Evolutionary conservation across 1,139 yeast species (phyloP), one percentile per base, ranked within the genome.

Genomic region (Eremothecium coryli): DNA sequence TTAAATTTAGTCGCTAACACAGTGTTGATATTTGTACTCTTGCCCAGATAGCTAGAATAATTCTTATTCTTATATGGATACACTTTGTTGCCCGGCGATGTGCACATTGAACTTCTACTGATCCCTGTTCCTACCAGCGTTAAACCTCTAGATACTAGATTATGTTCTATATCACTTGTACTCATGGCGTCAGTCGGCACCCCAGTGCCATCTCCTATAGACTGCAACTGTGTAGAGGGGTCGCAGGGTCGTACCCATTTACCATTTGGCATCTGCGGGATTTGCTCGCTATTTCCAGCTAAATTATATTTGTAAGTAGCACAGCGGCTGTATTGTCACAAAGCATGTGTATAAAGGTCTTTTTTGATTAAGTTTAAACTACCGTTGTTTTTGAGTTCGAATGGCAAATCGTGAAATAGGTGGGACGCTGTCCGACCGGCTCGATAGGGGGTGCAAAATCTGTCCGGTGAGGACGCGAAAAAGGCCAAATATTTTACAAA

Each of bases 1-100:
- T 33, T 24, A 14, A 27, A 33, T 25, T 25, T 20, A 8, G 22
- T 20, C 7, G 22, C 22, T 10, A 20, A 20, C 7, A 20, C 22
- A 8, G 22, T 20, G 22, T 10, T 20, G 22, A 20, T 10, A 20
- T 20, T 20, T 10, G 10, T 10, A 20, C 9, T 20, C 7, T 20
- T 7, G 22, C 10, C 9, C 22, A 7, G 22, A 20, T 20, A 7
- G 9, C 22, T 20, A 20, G 10, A 7, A 10, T 10, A 8, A 8
- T 20, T 10, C 10, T 20, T 20, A 20, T 10, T 10, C 10, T 20
- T 20, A 20, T 20, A 20, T 20, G 10, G 9, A 20, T 20, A 8
- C 10, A 8, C 9, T 10, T 10, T 7, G 22, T 20, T 20, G 10
- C 10, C 10, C 7, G 22, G 22, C 22, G 9, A 7, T 8, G 7